A percentile compares a stretch with the other conserved stretches of the same genome.
These are phyloP conservation scores for Mycena sanguinolenta DNA, from an alignment of 768 basidiomycete species.

Conservation along the genomic window DNA sequence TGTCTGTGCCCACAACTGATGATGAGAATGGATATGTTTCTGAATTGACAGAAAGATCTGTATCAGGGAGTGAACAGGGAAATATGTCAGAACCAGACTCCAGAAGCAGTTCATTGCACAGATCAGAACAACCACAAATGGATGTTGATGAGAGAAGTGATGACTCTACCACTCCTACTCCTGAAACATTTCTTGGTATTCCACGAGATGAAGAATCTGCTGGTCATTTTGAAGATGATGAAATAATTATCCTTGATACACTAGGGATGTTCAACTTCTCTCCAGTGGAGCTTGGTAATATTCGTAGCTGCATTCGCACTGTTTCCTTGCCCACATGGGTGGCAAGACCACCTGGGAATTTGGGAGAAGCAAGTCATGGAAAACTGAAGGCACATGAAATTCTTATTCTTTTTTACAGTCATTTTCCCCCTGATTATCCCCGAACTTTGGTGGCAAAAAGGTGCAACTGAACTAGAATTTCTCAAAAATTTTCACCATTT, in stretches of 20 bases:
- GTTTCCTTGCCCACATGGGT: slow-evolving; percentile 36
- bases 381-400: slow-evolving; percentile 50
- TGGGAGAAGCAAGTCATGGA: slow-evolving; percentile 48
- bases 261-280: slow-evolving; percentile 16
- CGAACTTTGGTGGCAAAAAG: slow-evolving; percentile 41
- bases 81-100: no score
- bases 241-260: neutral
- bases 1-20: no score
- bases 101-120: no score
- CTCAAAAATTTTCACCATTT: slow-evolving; percentile 43
- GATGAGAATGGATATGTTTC: no score
- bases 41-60: no score
- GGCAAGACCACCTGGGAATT: slow-evolving; percentile 45
- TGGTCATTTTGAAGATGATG: slow-evolving; percentile 17
- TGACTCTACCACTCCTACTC: neutral
- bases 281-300: neutral
- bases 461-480: slow-evolving; percentile 8
- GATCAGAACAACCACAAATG: no score
- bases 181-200: neutral
- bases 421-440: slow-evolving; percentile 49
- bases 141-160: neutral
- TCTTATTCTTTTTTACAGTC: slow-evolving; percentile 42
- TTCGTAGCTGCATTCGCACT: slow-evolving; percentile 15
- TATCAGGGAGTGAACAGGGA: no score
- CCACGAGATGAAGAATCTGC: neutral